These are phyloP conservation scores for Paramecium primaurelia DNA, from an alignment of 73 alveolate genomes.

Conservation along the genomic window DNA sequence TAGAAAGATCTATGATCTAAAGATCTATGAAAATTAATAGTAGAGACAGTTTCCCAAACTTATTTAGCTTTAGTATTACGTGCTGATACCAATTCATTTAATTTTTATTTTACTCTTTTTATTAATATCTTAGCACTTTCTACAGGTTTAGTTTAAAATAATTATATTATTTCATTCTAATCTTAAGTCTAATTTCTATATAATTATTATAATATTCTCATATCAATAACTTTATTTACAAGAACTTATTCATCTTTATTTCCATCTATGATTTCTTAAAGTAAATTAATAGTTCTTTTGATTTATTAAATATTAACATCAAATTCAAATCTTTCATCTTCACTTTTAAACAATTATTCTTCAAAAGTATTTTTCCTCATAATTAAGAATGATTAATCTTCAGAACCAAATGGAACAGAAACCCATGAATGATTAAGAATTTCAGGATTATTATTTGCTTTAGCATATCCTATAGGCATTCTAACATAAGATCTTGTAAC, in stretches of 20 bases:
- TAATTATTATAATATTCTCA: conserved; percentile 42
- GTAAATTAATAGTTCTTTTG: conserved; percentile 52
- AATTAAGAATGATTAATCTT: conserved; percentile 61
- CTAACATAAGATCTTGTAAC: conserved; percentile 52
- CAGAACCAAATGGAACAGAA: conserved; percentile 67
- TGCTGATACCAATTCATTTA: conserved; percentile 50
- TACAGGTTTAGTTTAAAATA: conserved; percentile 52
- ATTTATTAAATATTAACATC: conserved; percentile 51
- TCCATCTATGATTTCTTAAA: conserved; percentile 16
- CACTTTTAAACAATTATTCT: conserved; percentile 68
- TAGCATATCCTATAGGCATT: conserved; percentile 57
- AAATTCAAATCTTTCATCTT: conserved; percentile 70
- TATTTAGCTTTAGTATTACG: conserved; percentile 46
- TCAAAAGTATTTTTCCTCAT: conserved; percentile 67
- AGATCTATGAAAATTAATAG: conserved; percentile 63
- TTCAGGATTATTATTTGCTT: conserved; percentile 13
- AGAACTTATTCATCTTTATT: neutral
- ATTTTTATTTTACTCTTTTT: conserved; percentile 52
- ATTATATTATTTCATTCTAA: conserved; percentile 50
- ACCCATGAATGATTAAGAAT: conserved; percentile 43
- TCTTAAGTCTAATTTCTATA: conserved; percentile 49
- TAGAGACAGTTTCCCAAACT: conserved; percentile 61
- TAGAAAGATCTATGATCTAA: conserved; percentile 69
- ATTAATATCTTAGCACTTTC: conserved; percentile 57
- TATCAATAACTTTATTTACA: conserved; percentile 46